These are phyloP conservation scores for Artemisia tridentata DNA, from an alignment of 129 eudicot species.

Conservation along the genomic window DNA sequence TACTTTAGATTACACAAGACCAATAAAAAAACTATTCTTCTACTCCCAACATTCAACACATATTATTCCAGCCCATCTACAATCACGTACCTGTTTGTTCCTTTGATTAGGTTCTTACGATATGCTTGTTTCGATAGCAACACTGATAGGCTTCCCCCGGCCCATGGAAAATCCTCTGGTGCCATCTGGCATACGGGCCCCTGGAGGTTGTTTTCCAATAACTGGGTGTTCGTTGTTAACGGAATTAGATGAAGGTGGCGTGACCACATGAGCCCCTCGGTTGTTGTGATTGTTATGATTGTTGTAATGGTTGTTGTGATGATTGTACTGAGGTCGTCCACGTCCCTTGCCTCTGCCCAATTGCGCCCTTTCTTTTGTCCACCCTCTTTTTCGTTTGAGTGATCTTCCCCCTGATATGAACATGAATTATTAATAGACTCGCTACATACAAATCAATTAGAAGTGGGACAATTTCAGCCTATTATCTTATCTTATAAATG, in stretches of 20 bases:
- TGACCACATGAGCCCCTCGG: conserved; percentile 47
- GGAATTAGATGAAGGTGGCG: conserved; percentile 35
- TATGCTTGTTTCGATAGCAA: conserved; percentile 18
- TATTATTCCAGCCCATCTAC: conserved; percentile 27
- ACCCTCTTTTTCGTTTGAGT: conserved; percentile 49
- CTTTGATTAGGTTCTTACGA: conserved; percentile 25
- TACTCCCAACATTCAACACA: conserved; percentile 17
- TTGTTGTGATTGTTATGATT: conserved; percentile 23
- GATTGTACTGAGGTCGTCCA: conserved; percentile 55
- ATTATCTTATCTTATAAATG: too few species aligned
- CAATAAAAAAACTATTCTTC: conserved; percentile 8
- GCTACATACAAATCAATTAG: not conserved
- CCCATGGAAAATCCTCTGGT: conserved; percentile 95
- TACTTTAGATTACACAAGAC: conserved; percentile 36
- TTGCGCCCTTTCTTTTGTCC: conserved; percentile 50
- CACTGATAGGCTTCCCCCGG: conserved; percentile 65
- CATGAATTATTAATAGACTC: not conserved
- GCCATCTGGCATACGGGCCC: conserved; percentile 99
- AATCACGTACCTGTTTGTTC: conserved; percentile 9
- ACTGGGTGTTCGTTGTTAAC: conserved; percentile 36
- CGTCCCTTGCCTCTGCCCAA: conserved; percentile 73
- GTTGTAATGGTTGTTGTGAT: too few species aligned
- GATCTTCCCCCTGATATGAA: conserved; percentile 61
- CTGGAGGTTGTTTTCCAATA: conserved; percentile 58
- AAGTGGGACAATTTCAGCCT: not conserved